phyloP scores from a whole-genome alignment of 2,329 filamentous ascomycete genomes.

The Gremmenia infestans region DNA sequence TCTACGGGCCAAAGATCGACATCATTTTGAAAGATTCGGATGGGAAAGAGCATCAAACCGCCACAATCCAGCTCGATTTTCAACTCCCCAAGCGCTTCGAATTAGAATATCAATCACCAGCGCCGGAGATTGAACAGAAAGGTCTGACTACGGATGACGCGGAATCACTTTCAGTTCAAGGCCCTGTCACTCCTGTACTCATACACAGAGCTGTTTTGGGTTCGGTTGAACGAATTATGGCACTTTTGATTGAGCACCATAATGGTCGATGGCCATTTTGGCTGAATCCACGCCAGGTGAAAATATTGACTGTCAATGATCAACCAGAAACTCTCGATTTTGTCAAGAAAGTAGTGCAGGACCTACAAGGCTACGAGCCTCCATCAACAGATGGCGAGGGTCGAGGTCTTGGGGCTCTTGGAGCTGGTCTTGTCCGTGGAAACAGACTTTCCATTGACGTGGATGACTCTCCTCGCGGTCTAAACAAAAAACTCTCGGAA shows the following conservation, averaged over 20 bases:
- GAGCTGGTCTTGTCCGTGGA: slow-evolving; percentile 21
- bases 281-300: slow-evolving; percentile 75
- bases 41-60: slow-evolving; percentile 83
- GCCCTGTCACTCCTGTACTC: slow-evolving; percentile 66
- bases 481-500: slow-evolving; percentile 66
- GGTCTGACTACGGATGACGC: slow-evolving; percentile 46
- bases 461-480: slow-evolving; percentile 56
- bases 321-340: slow-evolving; percentile 32
- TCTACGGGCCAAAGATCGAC: slow-evolving; percentile 90
- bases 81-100: slow-evolving; percentile 80
- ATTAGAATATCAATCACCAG: slow-evolving; percentile 67
- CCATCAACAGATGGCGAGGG: not conserved
- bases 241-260: slow-evolving; percentile 78
- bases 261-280: slow-evolving; percentile 81
- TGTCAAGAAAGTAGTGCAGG: slow-evolving; percentile 18
- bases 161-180: slow-evolving; percentile 45
- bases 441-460: slow-evolving; percentile 59
- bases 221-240: slow-evolving; percentile 79
- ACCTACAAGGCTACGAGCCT: slow-evolving; percentile 1
- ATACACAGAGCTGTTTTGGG: slow-evolving; percentile 82
- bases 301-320: slow-evolving; percentile 68
- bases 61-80: slow-evolving; percentile 85
- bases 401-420: not conserved
- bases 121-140: slow-evolving; percentile 55
- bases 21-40: slow-evolving; percentile 74